Conservation (phyloP, 2,329 filamentous ascomycete species). For the Penicillium hesseltinei region DNA sequence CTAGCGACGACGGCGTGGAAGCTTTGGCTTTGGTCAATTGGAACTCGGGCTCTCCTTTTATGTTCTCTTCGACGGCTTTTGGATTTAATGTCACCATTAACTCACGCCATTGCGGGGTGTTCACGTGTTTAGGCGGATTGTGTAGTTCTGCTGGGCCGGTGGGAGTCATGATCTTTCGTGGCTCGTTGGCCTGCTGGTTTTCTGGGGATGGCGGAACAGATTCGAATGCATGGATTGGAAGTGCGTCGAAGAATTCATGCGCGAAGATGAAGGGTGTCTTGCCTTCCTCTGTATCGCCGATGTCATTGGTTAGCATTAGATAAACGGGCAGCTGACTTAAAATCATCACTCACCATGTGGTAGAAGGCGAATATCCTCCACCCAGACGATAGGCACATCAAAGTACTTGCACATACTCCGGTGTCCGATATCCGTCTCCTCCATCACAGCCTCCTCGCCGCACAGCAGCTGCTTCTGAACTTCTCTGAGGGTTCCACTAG, state of each 20-base stretch:
- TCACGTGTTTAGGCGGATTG: slow-evolving; percentile 40
- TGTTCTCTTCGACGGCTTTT: slow-evolving; percentile 52
- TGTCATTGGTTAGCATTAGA: background rate
- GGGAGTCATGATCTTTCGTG: slow-evolving; percentile 49
- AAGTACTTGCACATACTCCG: slow-evolving; percentile 74
- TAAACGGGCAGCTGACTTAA: background rate
- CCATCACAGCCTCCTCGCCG: slow-evolving; percentile 64
- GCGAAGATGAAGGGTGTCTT: slow-evolving; percentile 90
- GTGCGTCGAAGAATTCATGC: slow-evolving; percentile 97
- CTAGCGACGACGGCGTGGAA: slow-evolving; percentile 76
- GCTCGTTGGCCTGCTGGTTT: slow-evolving; percentile 32
- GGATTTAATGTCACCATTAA: slow-evolving; percentile 71
- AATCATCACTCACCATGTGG: slow-evolving; percentile 57
- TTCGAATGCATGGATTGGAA: slow-evolving; percentile 94
- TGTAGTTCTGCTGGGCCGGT: slow-evolving; percentile 50
- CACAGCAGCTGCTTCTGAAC: slow-evolving; percentile 81
- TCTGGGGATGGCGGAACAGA: slow-evolving; percentile 58
- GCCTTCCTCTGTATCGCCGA: slow-evolving; percentile 51
- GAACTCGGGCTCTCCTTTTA: slow-evolving; percentile 69
- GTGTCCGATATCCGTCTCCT: slow-evolving; percentile 70
- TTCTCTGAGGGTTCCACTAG: slow-evolving; percentile 73
- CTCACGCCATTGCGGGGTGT: slow-evolving; percentile 71
- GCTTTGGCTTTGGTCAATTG: slow-evolving; percentile 74
- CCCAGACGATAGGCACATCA: slow-evolving; percentile 77
- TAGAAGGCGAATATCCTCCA: slow-evolving; percentile 81